Evolutionary conservation across 805 yeast genomes (phyloP).

Genomic region (Tetrapisispora pingtungensis): DNA sequence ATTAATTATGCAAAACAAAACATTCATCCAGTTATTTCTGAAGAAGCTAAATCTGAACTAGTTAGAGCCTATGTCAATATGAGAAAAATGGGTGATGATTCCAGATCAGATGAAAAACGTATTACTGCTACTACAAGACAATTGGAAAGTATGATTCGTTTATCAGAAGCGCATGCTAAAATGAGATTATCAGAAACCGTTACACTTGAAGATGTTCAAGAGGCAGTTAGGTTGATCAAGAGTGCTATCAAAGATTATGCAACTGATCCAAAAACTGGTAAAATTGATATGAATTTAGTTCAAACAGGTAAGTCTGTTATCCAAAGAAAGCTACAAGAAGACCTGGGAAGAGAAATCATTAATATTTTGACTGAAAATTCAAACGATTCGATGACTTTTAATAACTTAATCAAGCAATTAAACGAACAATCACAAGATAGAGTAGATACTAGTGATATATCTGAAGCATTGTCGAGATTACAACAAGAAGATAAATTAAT

Average conservation of each 20-base stretch:
- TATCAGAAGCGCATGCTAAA: slow-evolving; percentile 94
- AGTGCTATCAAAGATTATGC: slow-evolving; percentile 97
- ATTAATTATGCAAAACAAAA: slow-evolving; percentile 91
- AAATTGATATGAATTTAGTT: slow-evolving; percentile 93
- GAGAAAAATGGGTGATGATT: slow-evolving; percentile 91
- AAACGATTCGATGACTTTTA: slow-evolving; percentile 44
- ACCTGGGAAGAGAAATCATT: slow-evolving; percentile 52
- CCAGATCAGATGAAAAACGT: slow-evolving; percentile 74
- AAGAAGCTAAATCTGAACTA: slow-evolving; percentile 71
- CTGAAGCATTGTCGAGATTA: slow-evolving; percentile 56
- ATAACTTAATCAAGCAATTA: slow-evolving; percentile 47
- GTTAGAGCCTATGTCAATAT: slow-evolving; percentile 85
- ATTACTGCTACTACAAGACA: slow-evolving; percentile 98
- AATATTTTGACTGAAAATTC: slow-evolving; percentile 41
- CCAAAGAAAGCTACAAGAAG: slow-evolving; percentile 69
- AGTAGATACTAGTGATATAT: slow-evolving; percentile 62
- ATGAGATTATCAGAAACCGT: slow-evolving; percentile 74
- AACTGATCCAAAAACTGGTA: slow-evolving; percentile 93
- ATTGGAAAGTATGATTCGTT: slow-evolving; percentile 87
- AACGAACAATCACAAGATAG: slow-evolving; percentile 50
- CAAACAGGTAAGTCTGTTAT: slow-evolving; percentile 92
- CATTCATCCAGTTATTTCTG: slow-evolving; percentile 67
- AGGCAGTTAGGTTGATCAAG: slow-evolving; percentile 85
- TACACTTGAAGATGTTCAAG: slow-evolving; percentile 72
- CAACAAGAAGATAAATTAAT: slow-evolving; percentile 61